phyloP scores from a whole-genome alignment of 2,329 filamentous ascomycete genomes.

The Plenodomus biglobosus region DNA sequence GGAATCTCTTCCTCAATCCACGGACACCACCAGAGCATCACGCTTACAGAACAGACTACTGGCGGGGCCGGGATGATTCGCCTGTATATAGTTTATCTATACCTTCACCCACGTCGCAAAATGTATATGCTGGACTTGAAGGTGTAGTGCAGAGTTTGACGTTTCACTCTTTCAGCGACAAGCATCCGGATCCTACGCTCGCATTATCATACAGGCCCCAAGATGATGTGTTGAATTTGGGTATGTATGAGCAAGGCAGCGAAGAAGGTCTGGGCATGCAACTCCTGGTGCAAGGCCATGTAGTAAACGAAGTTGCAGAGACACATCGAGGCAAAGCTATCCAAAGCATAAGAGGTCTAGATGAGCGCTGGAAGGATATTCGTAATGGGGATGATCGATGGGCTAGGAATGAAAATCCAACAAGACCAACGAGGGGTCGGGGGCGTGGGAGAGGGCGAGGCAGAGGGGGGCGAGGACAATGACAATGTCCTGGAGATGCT shows the following conservation, averaged over 20 bases:
- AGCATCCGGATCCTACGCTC: constrained; percentile 48
- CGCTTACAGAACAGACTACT: constrained; percentile 19
- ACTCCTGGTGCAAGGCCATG: constrained; percentile 44
- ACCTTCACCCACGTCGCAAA: constrained; percentile 48
- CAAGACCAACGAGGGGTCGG: constrained; percentile 12
- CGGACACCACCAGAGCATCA: constrained; percentile 21
- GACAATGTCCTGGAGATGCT: background rate
- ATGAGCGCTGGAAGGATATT: constrained; percentile 46
- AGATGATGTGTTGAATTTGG: constrained; percentile 46
- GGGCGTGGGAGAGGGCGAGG: constrained; percentile 17
- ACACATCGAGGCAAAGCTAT: constrained; percentile 14
- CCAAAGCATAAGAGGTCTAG: constrained; percentile 24
- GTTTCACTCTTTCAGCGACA: constrained; percentile 48
- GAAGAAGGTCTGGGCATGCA: constrained; percentile 42
- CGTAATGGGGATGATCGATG: constrained; percentile 27
- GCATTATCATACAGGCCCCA: constrained; percentile 35
- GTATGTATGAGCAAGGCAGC: constrained; percentile 51
- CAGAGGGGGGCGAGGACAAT: constrained; percentile 8
- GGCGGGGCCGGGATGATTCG: constrained; percentile 34
- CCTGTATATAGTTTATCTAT: constrained; percentile 54
- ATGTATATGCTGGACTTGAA: constrained; percentile 53
- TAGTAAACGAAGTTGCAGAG: constrained; percentile 27
- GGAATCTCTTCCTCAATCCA: constrained; percentile 53
- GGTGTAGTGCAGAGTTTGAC: constrained; percentile 48
- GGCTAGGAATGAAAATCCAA: constrained; percentile 9